phyloP scores from a whole-genome alignment of 1,139 yeast genomes.

The Suhomyces bolitotheri region DNA sequence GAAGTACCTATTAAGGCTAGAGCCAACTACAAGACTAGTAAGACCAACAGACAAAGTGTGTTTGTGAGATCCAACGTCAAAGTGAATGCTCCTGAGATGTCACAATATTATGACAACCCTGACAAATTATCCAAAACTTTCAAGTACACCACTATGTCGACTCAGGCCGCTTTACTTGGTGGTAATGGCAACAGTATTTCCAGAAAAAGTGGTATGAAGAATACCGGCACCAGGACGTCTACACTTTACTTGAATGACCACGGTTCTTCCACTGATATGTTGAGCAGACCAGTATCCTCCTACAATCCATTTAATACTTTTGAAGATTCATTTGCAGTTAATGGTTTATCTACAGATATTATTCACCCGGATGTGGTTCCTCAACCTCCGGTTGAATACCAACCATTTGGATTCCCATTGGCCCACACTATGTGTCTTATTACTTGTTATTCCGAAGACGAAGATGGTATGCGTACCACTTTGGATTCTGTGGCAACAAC shows the following conservation, averaged over 20 bases:
- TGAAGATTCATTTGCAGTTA: conserved; percentile 37
- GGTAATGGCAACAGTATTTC: conserved; percentile 4
- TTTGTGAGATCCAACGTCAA: conserved; percentile 38
- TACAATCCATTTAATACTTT: conserved; percentile 45
- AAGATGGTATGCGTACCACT: conserved; percentile 80
- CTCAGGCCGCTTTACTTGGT: conserved; percentile 49
- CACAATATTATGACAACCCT: conserved; percentile 42
- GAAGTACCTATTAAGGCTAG: conserved; percentile 54
- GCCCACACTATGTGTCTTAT: conserved; percentile 83
- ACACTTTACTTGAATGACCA: conserved; percentile 36
- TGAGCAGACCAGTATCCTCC: conserved; percentile 38
- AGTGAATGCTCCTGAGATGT: conserved; percentile 42
- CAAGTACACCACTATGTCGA: conserved; percentile 56
- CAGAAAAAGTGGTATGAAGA: conserved; percentile 18
- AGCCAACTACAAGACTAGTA: conserved; percentile 46
- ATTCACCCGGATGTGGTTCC: conserved; percentile 74
- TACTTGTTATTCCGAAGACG: conserved; percentile 94
- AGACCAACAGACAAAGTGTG: conserved; percentile 48
- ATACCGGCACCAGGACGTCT: conserved; percentile 21
- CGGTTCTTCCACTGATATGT: conserved; percentile 38
- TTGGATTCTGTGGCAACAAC: conserved; percentile 90
- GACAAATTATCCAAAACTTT: conserved; percentile 43
- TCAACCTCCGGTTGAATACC: conserved; percentile 87
- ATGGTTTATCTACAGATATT: conserved; percentile 65
- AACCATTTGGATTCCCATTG: conserved; percentile 85